A percentile compares a stretch with the other conserved stretches of the same genome.
Conservation (phyloP, 1,139 yeast species). For the Kodamaea anthophila region DNA sequence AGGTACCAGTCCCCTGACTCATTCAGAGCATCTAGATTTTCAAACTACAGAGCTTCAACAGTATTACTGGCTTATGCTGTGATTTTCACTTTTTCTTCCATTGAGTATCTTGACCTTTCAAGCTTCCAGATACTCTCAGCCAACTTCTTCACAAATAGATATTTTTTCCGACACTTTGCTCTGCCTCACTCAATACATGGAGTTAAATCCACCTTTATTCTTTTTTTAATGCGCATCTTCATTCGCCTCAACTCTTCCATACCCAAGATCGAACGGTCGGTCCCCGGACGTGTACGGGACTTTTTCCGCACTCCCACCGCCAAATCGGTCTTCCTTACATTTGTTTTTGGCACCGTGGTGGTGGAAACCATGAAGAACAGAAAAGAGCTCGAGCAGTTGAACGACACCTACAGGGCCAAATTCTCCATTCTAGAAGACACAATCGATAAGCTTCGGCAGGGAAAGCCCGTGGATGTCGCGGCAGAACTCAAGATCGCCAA, state of each 20-base stretch:
- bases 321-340: conserved; percentile 33
- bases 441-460: conserved; percentile 21
- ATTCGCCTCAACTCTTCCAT: conserved; percentile 5
- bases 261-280: conserved; percentile 4
- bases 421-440: conserved; percentile 29
- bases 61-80: no score
- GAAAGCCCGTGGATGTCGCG: conserved; percentile 31
- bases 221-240: conserved; percentile 2
- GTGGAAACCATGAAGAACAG: conserved; percentile 34
- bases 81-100: no score
- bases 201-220: conserved; percentile 1
- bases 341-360: conserved; percentile 36
- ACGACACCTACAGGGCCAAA: conserved; percentile 25
- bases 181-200: no score
- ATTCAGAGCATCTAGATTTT: no score
- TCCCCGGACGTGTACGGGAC: conserved; percentile 8
- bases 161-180: no score
- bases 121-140: no score
- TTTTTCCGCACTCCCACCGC: conserved; percentile 27
- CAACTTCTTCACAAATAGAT: no score
- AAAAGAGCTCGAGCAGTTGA: conserved; percentile 27
- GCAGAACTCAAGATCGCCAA: conserved; percentile 35
- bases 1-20: no score
- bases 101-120: no score
- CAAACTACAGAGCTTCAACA: no score